Evolutionary conservation across 2,329 filamentous ascomycete genomes (phyloP).

Genomic region (Epichloe bromicola): DNA sequence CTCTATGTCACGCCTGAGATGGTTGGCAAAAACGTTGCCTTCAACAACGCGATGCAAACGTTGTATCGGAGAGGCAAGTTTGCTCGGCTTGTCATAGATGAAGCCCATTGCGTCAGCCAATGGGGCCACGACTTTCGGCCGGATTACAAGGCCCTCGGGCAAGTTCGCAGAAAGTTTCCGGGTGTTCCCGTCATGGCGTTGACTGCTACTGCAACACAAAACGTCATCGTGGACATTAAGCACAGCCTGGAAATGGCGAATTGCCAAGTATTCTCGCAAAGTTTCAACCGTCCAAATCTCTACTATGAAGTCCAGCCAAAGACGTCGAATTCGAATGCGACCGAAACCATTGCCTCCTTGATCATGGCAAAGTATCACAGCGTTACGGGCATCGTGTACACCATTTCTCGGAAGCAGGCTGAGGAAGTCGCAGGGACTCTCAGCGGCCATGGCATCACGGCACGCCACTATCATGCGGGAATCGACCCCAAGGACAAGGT

Average conservation of each 20-base stretch:
- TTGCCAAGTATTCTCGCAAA: conserved; percentile 75
- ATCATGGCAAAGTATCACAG: conserved; percentile 58
- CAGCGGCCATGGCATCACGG: conserved; percentile 50
- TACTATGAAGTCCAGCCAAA: conserved; percentile 76
- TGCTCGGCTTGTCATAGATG: conserved; percentile 88
- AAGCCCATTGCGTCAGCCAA: conserved; percentile 98
- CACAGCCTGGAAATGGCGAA: conserved; percentile 74
- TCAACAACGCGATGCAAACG: conserved; percentile 50
- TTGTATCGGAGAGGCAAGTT: conserved; percentile 62
- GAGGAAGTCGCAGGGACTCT: conserved; percentile 68
- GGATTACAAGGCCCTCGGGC: conserved; percentile 80
- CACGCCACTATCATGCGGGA: conserved; percentile 76
- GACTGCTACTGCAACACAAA: conserved; percentile 87
- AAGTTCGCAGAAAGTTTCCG: conserved; percentile 57
- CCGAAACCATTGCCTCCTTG: conserved; percentile 41
- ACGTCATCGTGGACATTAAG: conserved; percentile 84
- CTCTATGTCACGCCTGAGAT: conserved; percentile 97
- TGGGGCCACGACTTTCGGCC: conserved; percentile 98
- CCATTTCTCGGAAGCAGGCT: conserved; percentile 70
- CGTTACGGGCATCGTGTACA: conserved; percentile 86
- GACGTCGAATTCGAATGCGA: conserved; percentile 36
- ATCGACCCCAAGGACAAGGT: conserved; percentile 57
- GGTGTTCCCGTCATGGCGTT: conserved; percentile 85
- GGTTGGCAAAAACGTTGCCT: conserved; percentile 66
- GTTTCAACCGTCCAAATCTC: conserved; percentile 93